Percentiles rank a stretch among this genome's conserved stretches.
Evolutionary conservation across 768 basidiomycete genomes (phyloP).

Genomic region (Lyophyllum shimeji): DNA sequence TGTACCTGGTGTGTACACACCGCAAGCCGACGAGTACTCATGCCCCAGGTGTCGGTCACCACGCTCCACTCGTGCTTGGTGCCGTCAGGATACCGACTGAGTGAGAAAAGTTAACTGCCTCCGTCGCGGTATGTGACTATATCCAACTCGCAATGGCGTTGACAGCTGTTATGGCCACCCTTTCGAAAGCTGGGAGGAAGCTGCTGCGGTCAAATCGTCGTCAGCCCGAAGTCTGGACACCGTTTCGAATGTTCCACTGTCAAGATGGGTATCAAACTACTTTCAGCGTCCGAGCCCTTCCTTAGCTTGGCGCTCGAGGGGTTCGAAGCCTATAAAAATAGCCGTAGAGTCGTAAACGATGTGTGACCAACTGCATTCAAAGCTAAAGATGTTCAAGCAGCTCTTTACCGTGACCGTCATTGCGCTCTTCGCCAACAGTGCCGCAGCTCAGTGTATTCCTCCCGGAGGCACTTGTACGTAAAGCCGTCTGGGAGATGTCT

Average conservation of each 20-base stretch:
- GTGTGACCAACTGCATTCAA: neutral
- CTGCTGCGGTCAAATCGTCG: neutral
- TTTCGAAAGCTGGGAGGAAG: too few species aligned
- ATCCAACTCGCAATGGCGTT: too few species aligned
- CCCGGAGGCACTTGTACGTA: constrained; percentile 9
- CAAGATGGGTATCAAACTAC: neutral
- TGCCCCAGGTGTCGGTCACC: too few species aligned
- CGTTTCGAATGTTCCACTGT: neutral
- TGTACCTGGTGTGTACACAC: too few species aligned
- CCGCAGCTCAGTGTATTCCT: neutral
- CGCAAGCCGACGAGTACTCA: too few species aligned
- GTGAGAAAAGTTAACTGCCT: too few species aligned
- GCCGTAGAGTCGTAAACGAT: neutral
- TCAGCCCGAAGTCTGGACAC: neutral
- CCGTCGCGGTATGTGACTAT: too few species aligned
- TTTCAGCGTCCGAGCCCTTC: neutral
- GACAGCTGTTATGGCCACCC: too few species aligned
- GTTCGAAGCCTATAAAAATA: neutral
- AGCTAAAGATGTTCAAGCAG: constrained; percentile 4
- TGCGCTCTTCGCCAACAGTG: neutral
- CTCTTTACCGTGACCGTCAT: neutral
- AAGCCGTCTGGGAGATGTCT: too few species aligned
- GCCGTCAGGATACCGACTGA: too few species aligned
- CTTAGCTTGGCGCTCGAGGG: neutral
- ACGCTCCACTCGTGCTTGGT: too few species aligned